These are phyloP conservation scores for Trichomonas gallinae DNA, from an alignment of 208 protist species.

Conservation along the genomic window DNA sequence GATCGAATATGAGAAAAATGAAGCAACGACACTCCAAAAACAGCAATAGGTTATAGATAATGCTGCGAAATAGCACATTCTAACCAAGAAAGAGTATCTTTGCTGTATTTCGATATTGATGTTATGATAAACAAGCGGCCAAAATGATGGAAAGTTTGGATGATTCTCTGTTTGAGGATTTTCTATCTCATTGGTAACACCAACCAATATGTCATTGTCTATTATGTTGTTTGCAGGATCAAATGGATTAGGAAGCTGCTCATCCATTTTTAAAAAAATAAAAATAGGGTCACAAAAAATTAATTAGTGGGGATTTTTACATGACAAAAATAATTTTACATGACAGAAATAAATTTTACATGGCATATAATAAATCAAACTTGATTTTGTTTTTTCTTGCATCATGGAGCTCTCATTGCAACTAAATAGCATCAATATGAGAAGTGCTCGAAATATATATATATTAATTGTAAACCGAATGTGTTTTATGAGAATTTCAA, in stretches of 20 bases:
- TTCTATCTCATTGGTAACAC: not conserved
- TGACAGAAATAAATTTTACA: too few species aligned
- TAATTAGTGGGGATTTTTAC: too few species aligned
- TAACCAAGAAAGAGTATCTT: not conserved
- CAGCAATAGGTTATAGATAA: not conserved
- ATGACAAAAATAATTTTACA: too few species aligned
- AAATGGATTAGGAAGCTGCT: not conserved
- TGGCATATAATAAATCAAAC: too few species aligned
- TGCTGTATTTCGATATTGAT: not conserved
- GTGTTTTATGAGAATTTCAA: too few species aligned
- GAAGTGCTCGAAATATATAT: too few species aligned
- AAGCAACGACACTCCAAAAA: not conserved
- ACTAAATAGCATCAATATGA: too few species aligned
- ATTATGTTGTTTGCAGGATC: not conserved
- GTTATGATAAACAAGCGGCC: not conserved
- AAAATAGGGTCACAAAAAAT: too few species aligned
- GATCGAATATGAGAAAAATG: not conserved
- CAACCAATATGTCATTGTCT: not conserved
- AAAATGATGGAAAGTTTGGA: slow-evolving; percentile 1
- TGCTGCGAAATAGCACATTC: not conserved
- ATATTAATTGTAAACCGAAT: too few species aligned
- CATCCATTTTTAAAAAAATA: not conserved
- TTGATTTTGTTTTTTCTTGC: too few species aligned
- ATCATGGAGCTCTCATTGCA: too few species aligned
- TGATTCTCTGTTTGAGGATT: not conserved